These are phyloP conservation scores for Fagus sylvatica DNA, from an alignment of 306 rosid species.

Conservation along the genomic window DNA sequence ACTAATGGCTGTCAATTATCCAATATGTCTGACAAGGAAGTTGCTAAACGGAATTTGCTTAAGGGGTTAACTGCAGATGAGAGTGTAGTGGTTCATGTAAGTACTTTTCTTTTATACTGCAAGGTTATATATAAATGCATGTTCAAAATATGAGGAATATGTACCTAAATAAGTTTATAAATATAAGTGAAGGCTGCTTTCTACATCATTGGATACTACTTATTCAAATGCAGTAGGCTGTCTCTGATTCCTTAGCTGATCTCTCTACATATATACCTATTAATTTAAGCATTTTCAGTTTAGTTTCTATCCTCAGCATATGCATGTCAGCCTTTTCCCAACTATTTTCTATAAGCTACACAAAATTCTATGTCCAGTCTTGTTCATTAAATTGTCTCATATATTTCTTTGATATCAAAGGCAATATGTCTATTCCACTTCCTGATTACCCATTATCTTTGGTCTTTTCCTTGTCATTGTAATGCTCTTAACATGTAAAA, in stretches of 20 bases:
- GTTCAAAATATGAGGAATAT: not conserved
- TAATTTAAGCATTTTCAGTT: not conserved
- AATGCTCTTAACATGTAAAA: not conserved
- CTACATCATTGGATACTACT: not conserved
- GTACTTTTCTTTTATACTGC: conserved; percentile 27
- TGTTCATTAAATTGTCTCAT: not conserved
- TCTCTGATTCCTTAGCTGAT: not conserved
- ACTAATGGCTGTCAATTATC: conserved; percentile 25
- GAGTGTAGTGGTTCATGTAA: conserved; percentile 81
- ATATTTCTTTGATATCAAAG: not conserved
- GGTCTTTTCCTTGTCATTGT: not conserved
- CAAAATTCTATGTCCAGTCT: not conserved
- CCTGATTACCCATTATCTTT: not conserved
- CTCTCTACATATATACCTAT: not conserved
- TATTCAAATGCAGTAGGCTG: not conserved
- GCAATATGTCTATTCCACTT: not conserved
- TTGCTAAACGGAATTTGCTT: conserved; percentile 59
- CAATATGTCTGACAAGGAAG: conserved; percentile 31
- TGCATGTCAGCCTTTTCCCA: not conserved
- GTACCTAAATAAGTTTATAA: not conserved
- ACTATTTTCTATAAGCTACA: not conserved
- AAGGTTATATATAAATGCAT: conserved; percentile 4
- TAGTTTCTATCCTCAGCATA: not conserved
- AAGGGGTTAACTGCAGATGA: conserved; percentile 96
- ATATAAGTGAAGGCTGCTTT: not conserved